Evolutionary conservation across 352 stramenopile genomes (phyloP).

Genomic region (Phytophthora pinifolia): DNA sequence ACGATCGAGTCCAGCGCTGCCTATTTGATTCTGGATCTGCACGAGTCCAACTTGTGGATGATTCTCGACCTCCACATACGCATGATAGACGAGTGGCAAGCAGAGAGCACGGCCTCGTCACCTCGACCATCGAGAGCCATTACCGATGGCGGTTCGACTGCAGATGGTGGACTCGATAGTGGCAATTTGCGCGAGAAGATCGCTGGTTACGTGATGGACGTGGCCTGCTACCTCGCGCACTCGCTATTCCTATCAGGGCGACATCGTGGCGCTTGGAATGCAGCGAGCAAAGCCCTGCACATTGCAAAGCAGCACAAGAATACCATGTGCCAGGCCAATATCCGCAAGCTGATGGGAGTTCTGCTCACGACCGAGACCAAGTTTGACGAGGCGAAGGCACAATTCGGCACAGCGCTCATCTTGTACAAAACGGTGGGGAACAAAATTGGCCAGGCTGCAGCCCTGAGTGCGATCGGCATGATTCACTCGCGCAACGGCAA

Average conservation of each 20-base stretch:
- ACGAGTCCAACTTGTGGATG: slow-evolving; percentile 85
- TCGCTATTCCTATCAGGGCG: slow-evolving; percentile 72
- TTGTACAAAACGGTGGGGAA: slow-evolving; percentile 73
- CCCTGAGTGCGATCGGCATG: slow-evolving; percentile 78
- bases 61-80: slow-evolving; percentile 70
- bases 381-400: slow-evolving; percentile 79
- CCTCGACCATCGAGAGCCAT: slow-evolving; percentile 8
- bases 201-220: slow-evolving; percentile 56
- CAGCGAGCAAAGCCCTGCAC: slow-evolving; percentile 68
- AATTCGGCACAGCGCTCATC: slow-evolving; percentile 76
- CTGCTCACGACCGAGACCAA: slow-evolving; percentile 82
- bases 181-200: slow-evolving; percentile 46
- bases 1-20: slow-evolving; percentile 67
- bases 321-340: slow-evolving; percentile 66
- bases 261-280: slow-evolving; percentile 71
- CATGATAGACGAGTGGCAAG: slow-evolving; percentile 67
- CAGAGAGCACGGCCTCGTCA: slow-evolving; percentile 17
- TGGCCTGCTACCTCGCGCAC: slow-evolving; percentile 76
- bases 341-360: slow-evolving; percentile 77
- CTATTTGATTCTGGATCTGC: slow-evolving; percentile 80
- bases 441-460: slow-evolving; percentile 75
- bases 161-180: slow-evolving; percentile 9
- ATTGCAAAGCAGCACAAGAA: slow-evolving; percentile 79
- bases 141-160: neutral
- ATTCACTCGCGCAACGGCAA: slow-evolving; percentile 83